These are phyloP conservation scores for Rhodotorula glutinis DNA, from an alignment of 1,284 basidiomycete genomes.

Conservation along the genomic window DNA sequence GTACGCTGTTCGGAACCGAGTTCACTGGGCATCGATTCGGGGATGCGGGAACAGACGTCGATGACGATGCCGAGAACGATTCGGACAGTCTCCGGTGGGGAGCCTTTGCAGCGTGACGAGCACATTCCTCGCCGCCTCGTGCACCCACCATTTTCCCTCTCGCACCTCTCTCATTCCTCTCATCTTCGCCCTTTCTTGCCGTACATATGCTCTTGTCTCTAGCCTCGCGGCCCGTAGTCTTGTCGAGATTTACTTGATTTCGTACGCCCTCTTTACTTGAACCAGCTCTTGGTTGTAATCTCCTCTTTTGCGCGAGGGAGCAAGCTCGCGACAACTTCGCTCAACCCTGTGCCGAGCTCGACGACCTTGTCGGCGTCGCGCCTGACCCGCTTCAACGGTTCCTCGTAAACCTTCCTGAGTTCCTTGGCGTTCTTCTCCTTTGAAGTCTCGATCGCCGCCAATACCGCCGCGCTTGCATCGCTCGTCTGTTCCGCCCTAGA, in stretches of 20 bases:
- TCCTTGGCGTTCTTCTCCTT: not conserved
- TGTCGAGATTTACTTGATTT: too few relatives aligned
- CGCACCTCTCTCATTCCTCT: too few relatives aligned
- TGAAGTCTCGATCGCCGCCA: conserved; percentile 20
- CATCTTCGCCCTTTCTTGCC: not conserved
- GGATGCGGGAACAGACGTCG: not conserved
- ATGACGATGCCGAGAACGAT: not conserved
- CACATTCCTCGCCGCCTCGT: too few relatives aligned
- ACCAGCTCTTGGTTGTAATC: not conserved
- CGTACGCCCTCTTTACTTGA: not conserved
- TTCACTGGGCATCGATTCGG: not conserved
- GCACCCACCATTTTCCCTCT: too few relatives aligned
- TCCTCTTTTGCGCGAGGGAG: not conserved
- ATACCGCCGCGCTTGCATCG: conserved; percentile 31
- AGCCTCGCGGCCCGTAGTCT: too few relatives aligned
- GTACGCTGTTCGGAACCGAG: conserved; percentile 15
- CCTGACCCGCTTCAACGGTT: conserved; percentile 9
- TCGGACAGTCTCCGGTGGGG: not conserved
- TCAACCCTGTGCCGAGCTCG: conserved; percentile 6
- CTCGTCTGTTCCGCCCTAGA: conserved; percentile 17
- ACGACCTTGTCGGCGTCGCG: conserved; percentile 25
- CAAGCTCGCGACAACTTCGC: conserved; percentile 1
- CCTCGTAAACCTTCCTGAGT: conserved; percentile 12
- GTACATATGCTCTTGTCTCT: not conserved
- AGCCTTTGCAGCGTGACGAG: not conserved